Percentiles rank a stretch among this genome's conserved stretches.
Evolutionary conservation across 805 yeast species (phyloP).

Genomic region (Candida vaughaniae): DNA sequence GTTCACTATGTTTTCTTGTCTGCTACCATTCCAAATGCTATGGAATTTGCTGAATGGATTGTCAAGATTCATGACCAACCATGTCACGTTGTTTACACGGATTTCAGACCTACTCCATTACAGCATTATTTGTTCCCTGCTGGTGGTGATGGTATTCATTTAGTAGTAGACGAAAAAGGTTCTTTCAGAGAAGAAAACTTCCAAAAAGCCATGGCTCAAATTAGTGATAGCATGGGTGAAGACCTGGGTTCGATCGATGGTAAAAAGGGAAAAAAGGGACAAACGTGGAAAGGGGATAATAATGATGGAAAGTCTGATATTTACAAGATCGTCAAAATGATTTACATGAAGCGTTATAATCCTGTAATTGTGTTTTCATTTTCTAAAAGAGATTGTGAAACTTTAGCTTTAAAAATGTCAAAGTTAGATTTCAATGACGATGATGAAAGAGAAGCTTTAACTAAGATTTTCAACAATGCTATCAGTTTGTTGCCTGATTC

Average conservation of each 20-base stretch:
- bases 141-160: slow-evolving; percentile 96
- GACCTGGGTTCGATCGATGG: slow-evolving; percentile 65
- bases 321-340: slow-evolving; percentile 95
- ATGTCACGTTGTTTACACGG: slow-evolving; percentile 97
- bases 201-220: slow-evolving; percentile 96
- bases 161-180: slow-evolving; percentile 97
- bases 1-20: slow-evolving; percentile 91
- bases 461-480: slow-evolving; percentile 89
- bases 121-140: slow-evolving; percentile 98
- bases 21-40: slow-evolving; percentile 95
- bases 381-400: slow-evolving; percentile 94
- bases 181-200: slow-evolving; percentile 95
- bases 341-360: slow-evolving; percentile 92
- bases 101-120: slow-evolving; percentile 97
- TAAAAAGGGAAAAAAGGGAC: slow-evolving; percentile 71
- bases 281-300: slow-evolving; percentile 83
- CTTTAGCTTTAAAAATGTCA: slow-evolving; percentile 91
- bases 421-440: slow-evolving; percentile 91
- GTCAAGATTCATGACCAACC: slow-evolving; percentile 94
- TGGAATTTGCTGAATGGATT: slow-evolving; percentile 97
- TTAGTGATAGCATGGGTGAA: slow-evolving; percentile 79
- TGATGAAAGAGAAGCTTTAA: slow-evolving; percentile 88
- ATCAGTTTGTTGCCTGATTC: slow-evolving; percentile 82
- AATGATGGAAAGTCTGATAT: slow-evolving; percentile 80
- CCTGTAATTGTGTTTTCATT: slow-evolving; percentile 99